A percentile compares a stretch with the other conserved stretches of the same genome.
phyloP scores from a whole-genome alignment of 192 early-diverging fungal genomes.

The Chytriomyces confervae region DNA sequence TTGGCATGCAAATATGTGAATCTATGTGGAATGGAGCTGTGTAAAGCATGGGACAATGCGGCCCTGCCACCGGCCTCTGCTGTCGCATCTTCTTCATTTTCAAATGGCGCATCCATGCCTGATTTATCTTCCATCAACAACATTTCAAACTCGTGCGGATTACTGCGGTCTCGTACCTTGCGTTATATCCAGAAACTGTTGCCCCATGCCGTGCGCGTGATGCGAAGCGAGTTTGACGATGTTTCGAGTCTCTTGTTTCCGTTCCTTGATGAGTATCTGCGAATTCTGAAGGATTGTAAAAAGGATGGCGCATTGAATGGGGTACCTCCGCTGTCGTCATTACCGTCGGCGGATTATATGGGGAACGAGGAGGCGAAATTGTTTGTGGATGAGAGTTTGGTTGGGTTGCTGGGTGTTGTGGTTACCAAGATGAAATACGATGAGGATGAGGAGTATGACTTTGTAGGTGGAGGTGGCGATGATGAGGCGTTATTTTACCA shows the following conservation, averaged over 20 bases:
- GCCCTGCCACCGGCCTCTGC: conserved; percentile 31
- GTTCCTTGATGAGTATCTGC: conserved; percentile 74
- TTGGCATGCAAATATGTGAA: conserved; percentile 75
- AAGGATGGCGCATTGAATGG: conserved; percentile 14
- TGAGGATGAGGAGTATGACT: conserved; percentile 72
- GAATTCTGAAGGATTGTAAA: conserved; percentile 65
- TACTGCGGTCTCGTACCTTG: neutral
- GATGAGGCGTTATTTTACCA: conserved; percentile 77
- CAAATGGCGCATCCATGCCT: neutral
- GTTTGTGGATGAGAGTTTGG: conserved; percentile 37
- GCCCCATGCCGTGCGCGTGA: conserved; percentile 77
- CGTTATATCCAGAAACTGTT: conserved; percentile 56
- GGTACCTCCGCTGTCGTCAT: neutral
- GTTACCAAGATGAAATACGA: conserved; percentile 90
- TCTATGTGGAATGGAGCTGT: conserved; percentile 74
- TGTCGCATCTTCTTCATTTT: conserved; percentile 36
- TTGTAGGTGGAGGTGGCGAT: conserved; percentile 75
- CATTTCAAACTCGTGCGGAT: no score
- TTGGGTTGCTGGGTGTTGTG: conserved; percentile 65
- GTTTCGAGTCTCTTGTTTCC: conserved; percentile 76
- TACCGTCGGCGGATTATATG: neutral
- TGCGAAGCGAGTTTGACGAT: conserved; percentile 85
- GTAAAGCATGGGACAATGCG: conserved; percentile 63
- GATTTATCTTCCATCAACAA: no score
- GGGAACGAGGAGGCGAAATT: neutral